Percentiles rank a stretch among this genome's conserved stretches.
Evolutionary conservation across 176 grass and related monocot genomes (phyloP).

Genomic region (Tuctoria greenei): DNA sequence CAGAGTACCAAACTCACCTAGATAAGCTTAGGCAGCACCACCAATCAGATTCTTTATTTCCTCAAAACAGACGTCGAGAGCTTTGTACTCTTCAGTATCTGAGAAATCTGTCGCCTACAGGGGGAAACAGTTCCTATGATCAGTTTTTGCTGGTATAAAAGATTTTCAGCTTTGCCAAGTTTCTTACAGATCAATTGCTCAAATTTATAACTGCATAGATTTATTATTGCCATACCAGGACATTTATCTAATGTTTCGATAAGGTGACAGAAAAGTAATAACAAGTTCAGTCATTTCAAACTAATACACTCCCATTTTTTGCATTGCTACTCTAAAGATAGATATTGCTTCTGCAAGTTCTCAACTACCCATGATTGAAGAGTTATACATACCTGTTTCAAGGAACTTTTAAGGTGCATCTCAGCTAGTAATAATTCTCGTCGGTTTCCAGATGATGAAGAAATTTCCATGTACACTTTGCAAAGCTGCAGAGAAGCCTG

Average conservation of each 20-base stretch:
- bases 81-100: constrained; percentile 57
- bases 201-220: not conserved
- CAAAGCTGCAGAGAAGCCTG: constrained; percentile 74
- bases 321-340: not conserved
- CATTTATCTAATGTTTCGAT: not conserved
- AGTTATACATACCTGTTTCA: constrained; percentile 62
- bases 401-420: constrained; percentile 85
- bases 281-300: not conserved
- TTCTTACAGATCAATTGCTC: not conserved
- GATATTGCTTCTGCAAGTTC: not conserved
- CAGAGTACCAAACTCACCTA: not conserved
- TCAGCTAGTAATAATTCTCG: constrained; percentile 69
- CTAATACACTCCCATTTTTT: not conserved
- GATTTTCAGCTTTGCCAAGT: not conserved
- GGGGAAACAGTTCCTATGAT: constrained; percentile 19
- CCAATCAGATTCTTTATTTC: constrained; percentile 57
- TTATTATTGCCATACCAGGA: not conserved
- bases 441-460: constrained; percentile 56
- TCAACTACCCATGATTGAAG: not conserved
- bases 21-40: constrained; percentile 35
- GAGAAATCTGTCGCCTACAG: constrained; percentile 63
- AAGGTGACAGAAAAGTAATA: not conserved
- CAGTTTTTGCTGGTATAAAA: constrained; percentile 5
- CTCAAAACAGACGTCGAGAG: constrained; percentile 55
- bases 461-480: constrained; percentile 75